These are phyloP conservation scores for Ramularia endophylla DNA, from an alignment of 2,329 filamentous ascomycete genomes.

Conservation along the genomic window DNA sequence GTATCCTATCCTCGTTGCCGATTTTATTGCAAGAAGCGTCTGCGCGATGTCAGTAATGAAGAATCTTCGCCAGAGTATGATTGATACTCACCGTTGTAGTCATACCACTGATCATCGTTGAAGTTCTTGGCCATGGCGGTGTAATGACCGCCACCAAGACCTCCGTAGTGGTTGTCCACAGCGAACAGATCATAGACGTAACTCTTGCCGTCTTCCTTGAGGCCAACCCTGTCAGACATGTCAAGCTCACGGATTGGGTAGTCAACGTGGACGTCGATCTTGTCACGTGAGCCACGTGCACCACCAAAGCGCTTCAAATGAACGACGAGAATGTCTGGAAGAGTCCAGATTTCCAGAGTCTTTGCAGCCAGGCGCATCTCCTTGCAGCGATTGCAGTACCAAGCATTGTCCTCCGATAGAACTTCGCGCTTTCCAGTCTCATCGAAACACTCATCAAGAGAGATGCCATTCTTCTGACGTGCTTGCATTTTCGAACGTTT, in stretches of 20 bases:
- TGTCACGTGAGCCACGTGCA: slow-evolving; percentile 74
- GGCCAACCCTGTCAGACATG: slow-evolving; percentile 69
- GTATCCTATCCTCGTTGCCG: slow-evolving; percentile 13
- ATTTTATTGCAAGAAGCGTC: slow-evolving; percentile 51
- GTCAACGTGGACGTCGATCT: slow-evolving; percentile 84
- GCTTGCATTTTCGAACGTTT: slow-evolving; percentile 57
- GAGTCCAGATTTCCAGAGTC: slow-evolving; percentile 95
- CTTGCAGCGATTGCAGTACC: slow-evolving; percentile 96
- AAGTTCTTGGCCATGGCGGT: slow-evolving; percentile 94
- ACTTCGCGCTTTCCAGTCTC: slow-evolving; percentile 95
- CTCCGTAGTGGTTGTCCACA: slow-evolving; percentile 93
- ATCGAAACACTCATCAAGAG: slow-evolving; percentile 82
- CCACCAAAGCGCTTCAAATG: slow-evolving; percentile 95
- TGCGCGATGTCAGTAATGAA: slow-evolving; percentile 44
- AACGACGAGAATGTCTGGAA: slow-evolving; percentile 88
- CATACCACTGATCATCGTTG: slow-evolving; percentile 82
- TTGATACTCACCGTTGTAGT: slow-evolving; percentile 78
- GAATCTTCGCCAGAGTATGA: slow-evolving; percentile 3
- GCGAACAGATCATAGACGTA: slow-evolving; percentile 90
- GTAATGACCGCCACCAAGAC: slow-evolving; percentile 91
- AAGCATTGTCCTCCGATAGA: slow-evolving; percentile 89
- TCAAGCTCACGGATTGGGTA: slow-evolving; percentile 88
- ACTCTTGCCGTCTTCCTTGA: slow-evolving; percentile 73
- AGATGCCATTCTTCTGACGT: slow-evolving; percentile 70
- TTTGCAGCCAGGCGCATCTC: slow-evolving; percentile 88